Base-by-base conservation (phyloP, 345 rosid species). In the Physaria fendleri region DNA sequence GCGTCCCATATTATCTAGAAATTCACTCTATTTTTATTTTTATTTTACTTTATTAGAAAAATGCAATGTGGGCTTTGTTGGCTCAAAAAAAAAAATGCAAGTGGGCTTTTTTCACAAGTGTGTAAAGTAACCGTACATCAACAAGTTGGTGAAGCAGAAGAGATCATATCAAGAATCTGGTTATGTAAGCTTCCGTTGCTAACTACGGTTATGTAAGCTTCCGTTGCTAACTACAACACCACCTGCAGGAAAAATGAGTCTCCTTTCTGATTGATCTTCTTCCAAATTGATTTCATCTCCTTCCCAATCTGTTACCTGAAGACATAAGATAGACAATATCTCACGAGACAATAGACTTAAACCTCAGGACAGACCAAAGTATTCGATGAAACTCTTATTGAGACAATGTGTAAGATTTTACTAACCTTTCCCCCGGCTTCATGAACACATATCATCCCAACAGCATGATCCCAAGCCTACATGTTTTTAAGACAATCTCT, bases 401-500 rank as follows among this genome's bases (percentile, higher is more conserved):
- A n/a, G 51, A 45, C 3, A 3, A 9, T 37, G 7, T 34, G 11
- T 37, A 28, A 15, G 35, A 52, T 10, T 38, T 8, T 7, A 39
- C 62, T 10, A 53, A 89, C 98, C 96, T 77, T 91, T 69, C 98
- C 98, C 56, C 92, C 95, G 0, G 98, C 95, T 80, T 91, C 98
- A 64, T 62, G 82, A 43, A 85, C 92, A 5, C 98, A 91, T 66
- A 88, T 77, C 59, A 82, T 59, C 34, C 98, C 96, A 72, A 84
- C 92, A 73, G 95, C 98, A 81, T 88, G 98, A 77, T 91, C 96
- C 98, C 98, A 91, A 33, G 82, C 75, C 98, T 91, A 68, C 37
- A 68, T 20, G 68, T 20, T 44, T 38, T 65, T 8, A 30, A 52
- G 42, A 49, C 34, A 62, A 40, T 49, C 15, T 46, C 22, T 46